phyloP scores from a whole-genome alignment of 2,329 filamentous ascomycete genomes.

The Epichloe glyceriae region DNA sequence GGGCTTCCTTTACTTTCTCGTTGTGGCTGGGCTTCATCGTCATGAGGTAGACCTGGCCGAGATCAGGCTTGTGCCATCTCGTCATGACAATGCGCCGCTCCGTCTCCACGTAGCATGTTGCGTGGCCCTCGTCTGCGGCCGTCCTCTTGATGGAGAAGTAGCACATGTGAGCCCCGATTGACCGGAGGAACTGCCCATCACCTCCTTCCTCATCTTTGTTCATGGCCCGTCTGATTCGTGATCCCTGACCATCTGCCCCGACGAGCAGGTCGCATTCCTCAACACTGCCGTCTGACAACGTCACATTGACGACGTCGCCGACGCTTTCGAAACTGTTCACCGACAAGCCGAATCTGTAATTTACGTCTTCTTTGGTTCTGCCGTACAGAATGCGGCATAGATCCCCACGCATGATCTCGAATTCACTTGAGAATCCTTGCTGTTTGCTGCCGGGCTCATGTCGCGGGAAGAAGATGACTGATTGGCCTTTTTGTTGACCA shows the following conservation, averaged over 20 bases:
- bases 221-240: conserved; percentile 8
- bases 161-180: conserved; percentile 15
- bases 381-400: conserved; percentile 31
- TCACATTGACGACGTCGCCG: conserved; percentile 7
- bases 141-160: conserved; percentile 25
- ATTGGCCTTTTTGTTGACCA: conserved; percentile 29
- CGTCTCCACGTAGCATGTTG: conserved; percentile 20
- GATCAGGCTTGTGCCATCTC: conserved; percentile 13
- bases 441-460: background rate
- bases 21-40: conserved; percentile 13
- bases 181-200: conserved; percentile 2
- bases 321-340: background rate
- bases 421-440: conserved; percentile 31
- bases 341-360: conserved; percentile 15
- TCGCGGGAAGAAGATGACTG: conserved; percentile 23
- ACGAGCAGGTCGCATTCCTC: conserved; percentile 9
- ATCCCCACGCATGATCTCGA: conserved; percentile 43
- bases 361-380: conserved; percentile 12
- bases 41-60: conserved; percentile 12
- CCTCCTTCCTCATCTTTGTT: background rate
- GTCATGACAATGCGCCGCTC: conserved; percentile 23
- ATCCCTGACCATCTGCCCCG: conserved; percentile 10
- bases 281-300: conserved; percentile 7
- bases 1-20: conserved; percentile 10
- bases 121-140: background rate